phyloP scores from a whole-genome alignment of 2,329 filamentous ascomycete genomes.

The Aspergillus glaucus region DNA sequence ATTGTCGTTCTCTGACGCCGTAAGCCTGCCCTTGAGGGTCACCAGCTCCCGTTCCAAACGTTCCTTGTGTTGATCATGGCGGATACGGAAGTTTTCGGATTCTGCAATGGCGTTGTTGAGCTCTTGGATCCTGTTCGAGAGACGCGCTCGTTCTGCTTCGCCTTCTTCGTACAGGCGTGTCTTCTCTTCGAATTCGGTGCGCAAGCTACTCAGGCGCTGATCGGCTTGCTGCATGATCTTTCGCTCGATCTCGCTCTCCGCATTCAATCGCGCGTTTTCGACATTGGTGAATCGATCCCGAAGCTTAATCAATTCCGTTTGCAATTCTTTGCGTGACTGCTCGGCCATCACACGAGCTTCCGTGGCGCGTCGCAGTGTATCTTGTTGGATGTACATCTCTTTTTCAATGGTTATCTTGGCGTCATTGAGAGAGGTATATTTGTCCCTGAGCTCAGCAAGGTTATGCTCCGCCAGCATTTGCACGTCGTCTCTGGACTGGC shows the following conservation, averaged over 20 bases:
- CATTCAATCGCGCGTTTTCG: conserved; percentile 77
- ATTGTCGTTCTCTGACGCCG: conserved; percentile 94
- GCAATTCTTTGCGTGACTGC: conserved; percentile 81
- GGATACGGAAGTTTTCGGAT: conserved; percentile 80
- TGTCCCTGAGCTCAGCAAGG: conserved; percentile 70
- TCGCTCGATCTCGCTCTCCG: conserved; percentile 73
- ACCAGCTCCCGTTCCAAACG: conserved; percentile 84
- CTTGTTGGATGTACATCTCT: conserved; percentile 92
- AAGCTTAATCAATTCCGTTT: conserved; percentile 74
- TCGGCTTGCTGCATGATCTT: conserved; percentile 70
- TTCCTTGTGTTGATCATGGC: conserved; percentile 91
- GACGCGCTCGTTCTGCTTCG: conserved; percentile 68
- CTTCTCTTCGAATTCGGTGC: conserved; percentile 73
- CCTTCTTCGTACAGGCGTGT: conserved; percentile 70
- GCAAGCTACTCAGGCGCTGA: conserved; percentile 71
- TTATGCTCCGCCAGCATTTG: conserved; percentile 87
- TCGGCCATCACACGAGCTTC: conserved; percentile 76
- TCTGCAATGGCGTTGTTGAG: conserved; percentile 82
- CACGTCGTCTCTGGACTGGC: conserved; percentile 90
- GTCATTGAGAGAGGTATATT: conserved; percentile 81
- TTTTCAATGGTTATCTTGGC: conserved; percentile 97
- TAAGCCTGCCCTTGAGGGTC: conserved; percentile 80
- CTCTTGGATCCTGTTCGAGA: conserved; percentile 74
- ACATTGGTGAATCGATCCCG: conserved; percentile 77
- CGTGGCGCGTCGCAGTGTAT: conserved; percentile 77